A percentile compares a stretch with the other conserved stretches of the same genome.
Evolutionary conservation across 192 early-diverging fungal genomes (phyloP).

Genomic region (Umbelopsis ramanniana): DNA sequence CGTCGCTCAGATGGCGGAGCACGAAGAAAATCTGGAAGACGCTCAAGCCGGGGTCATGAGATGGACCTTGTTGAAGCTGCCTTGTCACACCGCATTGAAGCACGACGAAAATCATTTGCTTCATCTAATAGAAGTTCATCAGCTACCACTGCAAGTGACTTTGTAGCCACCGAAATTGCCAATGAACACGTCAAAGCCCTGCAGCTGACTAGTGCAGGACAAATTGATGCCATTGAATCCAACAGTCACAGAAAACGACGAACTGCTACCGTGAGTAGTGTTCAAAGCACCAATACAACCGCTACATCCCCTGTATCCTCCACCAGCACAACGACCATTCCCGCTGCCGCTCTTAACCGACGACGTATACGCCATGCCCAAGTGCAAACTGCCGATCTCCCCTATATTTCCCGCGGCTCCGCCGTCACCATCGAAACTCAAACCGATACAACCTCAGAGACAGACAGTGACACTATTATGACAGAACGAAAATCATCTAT

Average conservation of each 20-base stretch:
- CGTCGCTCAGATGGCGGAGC: conserved; percentile 2
- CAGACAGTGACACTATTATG: background rate
- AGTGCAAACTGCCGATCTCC: conserved; percentile 32
- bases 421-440: conserved; percentile 13
- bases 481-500: conserved; percentile 3
- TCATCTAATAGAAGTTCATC: conserved; percentile 6
- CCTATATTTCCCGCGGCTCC: background rate
- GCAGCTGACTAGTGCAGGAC: conserved; percentile 13
- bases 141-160: conserved; percentile 25
- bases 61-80: conserved; percentile 40
- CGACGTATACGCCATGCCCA: conserved; percentile 33
- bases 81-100: conserved; percentile 32
- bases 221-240: conserved; percentile 21
- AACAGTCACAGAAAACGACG: conserved; percentile 8
- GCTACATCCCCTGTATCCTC: conserved; percentile 2
- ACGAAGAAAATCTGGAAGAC: conserved; percentile 11
- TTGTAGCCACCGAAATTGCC: conserved; percentile 26
- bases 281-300: too few species aligned
- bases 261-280: background rate
- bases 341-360: conserved; percentile 18
- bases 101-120: conserved; percentile 22
- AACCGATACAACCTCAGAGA: background rate
- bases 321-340: background rate
- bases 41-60: conserved; percentile 11
- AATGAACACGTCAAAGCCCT: conserved; percentile 37